Conservation (phyloP, 2,329 filamentous ascomycete species). For the Berkeleyomyces rouxiae region DNA sequence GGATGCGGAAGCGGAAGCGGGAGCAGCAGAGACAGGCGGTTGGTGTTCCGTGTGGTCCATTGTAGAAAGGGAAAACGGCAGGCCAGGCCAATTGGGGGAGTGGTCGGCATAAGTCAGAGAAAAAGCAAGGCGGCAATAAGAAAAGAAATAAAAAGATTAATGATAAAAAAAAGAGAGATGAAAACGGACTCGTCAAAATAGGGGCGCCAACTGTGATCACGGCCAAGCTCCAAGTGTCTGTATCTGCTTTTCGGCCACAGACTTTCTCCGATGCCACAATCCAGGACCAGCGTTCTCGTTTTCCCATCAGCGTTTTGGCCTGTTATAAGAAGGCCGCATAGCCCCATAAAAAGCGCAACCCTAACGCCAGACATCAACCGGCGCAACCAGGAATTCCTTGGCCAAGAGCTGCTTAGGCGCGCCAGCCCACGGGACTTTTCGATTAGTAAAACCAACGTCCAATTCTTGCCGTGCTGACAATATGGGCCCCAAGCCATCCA, state of each 20-base stretch:
- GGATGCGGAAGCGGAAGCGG: no score
- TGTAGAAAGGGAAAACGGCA: not conserved
- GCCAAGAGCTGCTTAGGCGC: no score
- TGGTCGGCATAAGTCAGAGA: not conserved
- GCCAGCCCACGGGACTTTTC: no score
- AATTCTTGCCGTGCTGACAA: no score
- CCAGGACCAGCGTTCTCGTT: no score
- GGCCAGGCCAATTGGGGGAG: not conserved
- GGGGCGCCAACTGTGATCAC: conserved; percentile 3
- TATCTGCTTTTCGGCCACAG: no score
- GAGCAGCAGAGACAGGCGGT: no score
- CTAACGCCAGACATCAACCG: not conserved
- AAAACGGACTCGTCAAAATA: conserved; percentile 14
- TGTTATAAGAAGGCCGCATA: not conserved
- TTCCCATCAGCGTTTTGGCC: not conserved
- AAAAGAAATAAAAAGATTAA: conserved; percentile 14
- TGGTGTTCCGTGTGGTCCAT: not conserved
- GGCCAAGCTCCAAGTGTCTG: not conserved
- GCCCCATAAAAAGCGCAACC: not conserved
- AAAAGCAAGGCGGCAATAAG: conserved; percentile 5
- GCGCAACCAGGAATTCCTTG: no score
- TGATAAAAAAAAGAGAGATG: conserved; percentile 11
- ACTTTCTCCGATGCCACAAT: no score
- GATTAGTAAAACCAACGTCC: no score
- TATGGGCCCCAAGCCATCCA: no score